These are phyloP conservation scores for Macrolepiota fuliginosa DNA, from an alignment of 768 basidiomycete species.

Conservation along the genomic window DNA sequence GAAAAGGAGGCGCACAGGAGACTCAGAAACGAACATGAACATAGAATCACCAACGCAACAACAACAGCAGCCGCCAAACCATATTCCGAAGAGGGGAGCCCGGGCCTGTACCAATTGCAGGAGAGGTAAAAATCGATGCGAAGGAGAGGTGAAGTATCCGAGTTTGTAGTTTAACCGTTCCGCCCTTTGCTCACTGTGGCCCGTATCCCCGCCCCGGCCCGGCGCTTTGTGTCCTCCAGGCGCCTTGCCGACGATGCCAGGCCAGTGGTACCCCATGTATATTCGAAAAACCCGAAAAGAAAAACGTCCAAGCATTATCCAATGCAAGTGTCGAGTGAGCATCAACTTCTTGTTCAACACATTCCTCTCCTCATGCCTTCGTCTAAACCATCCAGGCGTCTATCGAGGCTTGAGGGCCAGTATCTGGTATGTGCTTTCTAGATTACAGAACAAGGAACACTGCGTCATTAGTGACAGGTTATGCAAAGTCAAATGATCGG, in stretches of 20 bases:
- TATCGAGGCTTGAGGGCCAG: conserved; percentile 83
- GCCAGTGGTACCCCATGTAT: conserved; percentile 77
- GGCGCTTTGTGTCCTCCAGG: conserved; percentile 52
- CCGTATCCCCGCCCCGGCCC: conserved; percentile 77
- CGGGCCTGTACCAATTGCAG: conserved; percentile 86
- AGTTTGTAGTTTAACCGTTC: conserved; percentile 36
- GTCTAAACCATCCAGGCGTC: conserved; percentile 49
- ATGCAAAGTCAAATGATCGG: conserved; percentile 96
- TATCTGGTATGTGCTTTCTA: conserved; percentile 57
- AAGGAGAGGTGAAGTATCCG: conserved; percentile 71
- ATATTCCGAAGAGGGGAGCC: conserved; percentile 88
- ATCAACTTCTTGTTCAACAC: conserved; percentile 9
- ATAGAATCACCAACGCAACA: conserved; percentile 30
- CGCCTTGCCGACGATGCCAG: conserved; percentile 89
- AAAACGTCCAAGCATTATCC: conserved; percentile 57
- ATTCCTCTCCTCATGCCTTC: conserved; percentile 18
- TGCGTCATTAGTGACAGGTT: conserved; percentile 42
- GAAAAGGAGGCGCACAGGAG: conserved; percentile 57
- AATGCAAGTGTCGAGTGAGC: conserved; percentile 74
- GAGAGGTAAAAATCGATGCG: conserved; percentile 91
- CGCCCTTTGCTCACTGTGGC: conserved; percentile 52
- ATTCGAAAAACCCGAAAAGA: conserved; percentile 92
- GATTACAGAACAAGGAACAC: background rate
- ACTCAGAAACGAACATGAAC: conserved; percentile 32
- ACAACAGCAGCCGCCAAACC: conserved; percentile 35